These are phyloP conservation scores for Crucihimalaya himalaica DNA, from an alignment of 345 rosid species.

Conservation along the genomic window DNA sequence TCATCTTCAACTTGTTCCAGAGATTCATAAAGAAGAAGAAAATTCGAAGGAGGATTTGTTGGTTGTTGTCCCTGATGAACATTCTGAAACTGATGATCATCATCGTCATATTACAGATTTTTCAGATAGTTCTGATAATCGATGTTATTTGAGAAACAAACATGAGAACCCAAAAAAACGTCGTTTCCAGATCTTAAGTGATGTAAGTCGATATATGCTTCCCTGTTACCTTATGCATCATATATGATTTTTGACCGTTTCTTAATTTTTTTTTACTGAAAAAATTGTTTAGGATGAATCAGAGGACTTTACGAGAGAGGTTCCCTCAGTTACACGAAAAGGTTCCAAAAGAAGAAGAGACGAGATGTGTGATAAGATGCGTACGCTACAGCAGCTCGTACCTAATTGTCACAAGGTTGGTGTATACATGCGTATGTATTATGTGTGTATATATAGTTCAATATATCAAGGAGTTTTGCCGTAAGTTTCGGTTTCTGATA, in stretches of 20 bases:
- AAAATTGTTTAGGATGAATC: slow-evolving; percentile 26
- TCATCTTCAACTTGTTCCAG: slow-evolving; percentile 43
- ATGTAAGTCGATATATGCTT: slow-evolving; percentile 25
- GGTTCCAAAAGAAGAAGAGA: slow-evolving; percentile 48
- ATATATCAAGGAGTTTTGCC: neutral
- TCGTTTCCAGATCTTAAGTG: slow-evolving; percentile 12
- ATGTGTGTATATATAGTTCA: neutral
- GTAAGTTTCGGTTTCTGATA: neutral
- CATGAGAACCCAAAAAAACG: slow-evolving; percentile 12
- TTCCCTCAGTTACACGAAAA: slow-evolving; percentile 30
- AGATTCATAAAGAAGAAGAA: slow-evolving; percentile 21
- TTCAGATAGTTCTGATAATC: slow-evolving; percentile 20
- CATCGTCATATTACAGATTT: slow-evolving; percentile 2
- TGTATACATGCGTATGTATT: neutral
- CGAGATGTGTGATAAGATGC: slow-evolving; percentile 72
- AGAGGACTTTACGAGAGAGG: slow-evolving; percentile 36
- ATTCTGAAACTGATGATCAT: slow-evolving; percentile 55
- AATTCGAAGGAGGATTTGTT: neutral
- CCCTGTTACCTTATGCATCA: neutral
- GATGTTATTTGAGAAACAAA: slow-evolving; percentile 28
- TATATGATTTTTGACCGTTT: neutral
- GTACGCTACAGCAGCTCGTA: slow-evolving; percentile 58
- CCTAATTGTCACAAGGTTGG: slow-evolving; percentile 74
- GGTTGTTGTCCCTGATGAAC: slow-evolving; percentile 54
- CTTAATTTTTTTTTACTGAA: neutral